These are phyloP conservation scores for Verticillium longisporum DNA, from an alignment of 2,329 filamentous ascomycete species.

Conservation along the genomic window DNA sequence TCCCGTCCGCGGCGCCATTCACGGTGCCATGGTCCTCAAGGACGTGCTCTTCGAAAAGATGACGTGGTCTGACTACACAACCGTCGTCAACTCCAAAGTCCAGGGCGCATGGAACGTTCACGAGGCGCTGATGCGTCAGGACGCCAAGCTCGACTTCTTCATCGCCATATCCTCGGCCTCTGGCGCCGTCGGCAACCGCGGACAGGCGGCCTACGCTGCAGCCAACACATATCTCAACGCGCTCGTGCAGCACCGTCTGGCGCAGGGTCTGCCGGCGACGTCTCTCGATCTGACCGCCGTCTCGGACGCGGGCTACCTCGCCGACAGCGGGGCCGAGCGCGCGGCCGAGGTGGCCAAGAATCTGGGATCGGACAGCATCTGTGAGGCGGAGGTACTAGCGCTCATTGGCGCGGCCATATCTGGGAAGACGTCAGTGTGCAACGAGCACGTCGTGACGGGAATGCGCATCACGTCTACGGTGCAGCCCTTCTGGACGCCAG, in stretches of 20 bases:
- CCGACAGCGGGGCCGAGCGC: constrained; percentile 34
- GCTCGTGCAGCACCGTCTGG: constrained; percentile 27
- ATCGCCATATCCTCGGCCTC: constrained; percentile 25
- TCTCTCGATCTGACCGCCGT: constrained; percentile 48
- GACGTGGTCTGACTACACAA: constrained; percentile 26
- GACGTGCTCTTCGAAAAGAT: constrained; percentile 24
- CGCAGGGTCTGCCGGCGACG: constrained; percentile 28
- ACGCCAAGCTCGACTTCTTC: constrained; percentile 29
- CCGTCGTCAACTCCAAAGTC: constrained; percentile 29
- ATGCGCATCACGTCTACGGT: constrained; percentile 39
- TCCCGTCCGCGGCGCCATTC: constrained; percentile 31
- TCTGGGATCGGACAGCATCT: constrained; percentile 40
- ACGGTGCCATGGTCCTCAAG: constrained; percentile 30
- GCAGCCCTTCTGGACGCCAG: constrained; percentile 45
- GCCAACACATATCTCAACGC: constrained; percentile 33
- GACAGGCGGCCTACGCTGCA: constrained; percentile 32
- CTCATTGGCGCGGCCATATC: constrained; percentile 44
- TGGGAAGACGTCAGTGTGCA: constrained; percentile 33
- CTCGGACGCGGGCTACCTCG: constrained; percentile 42
- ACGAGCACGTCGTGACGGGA: constrained; percentile 46
- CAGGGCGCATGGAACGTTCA: constrained; percentile 37
- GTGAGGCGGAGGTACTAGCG: constrained; percentile 46
- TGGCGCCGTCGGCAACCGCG: constrained; percentile 23
- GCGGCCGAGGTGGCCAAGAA: constrained; percentile 41
- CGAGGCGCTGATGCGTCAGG: constrained; percentile 18